These are phyloP conservation scores for Podospora sp. DNA, from an alignment of 495 filamentous ascomycete species.

Conservation along the genomic window DNA sequence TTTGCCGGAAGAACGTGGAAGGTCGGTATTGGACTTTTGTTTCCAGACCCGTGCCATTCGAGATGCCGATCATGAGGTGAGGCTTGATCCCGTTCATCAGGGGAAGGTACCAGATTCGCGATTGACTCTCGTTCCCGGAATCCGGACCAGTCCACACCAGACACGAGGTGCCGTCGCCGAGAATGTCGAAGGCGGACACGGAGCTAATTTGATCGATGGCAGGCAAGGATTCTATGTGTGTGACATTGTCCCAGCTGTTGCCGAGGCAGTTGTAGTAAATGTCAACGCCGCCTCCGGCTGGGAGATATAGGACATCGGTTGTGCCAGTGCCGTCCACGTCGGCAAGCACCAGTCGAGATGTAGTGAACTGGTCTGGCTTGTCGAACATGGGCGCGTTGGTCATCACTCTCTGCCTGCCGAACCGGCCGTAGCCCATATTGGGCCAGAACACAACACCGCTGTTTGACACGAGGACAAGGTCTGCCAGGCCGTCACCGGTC, in stretches of 20 bases:
- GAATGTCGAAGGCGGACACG: slow-evolving; percentile 33
- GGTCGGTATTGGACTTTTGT: not conserved
- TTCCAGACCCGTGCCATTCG: not conserved
- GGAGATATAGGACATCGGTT: too few species aligned
- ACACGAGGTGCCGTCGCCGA: slow-evolving; percentile 38
- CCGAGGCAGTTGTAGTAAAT: slow-evolving; percentile 31
- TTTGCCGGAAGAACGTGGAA: not conserved
- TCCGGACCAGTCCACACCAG: slow-evolving; percentile 17
- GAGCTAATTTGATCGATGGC: slow-evolving; percentile 19
- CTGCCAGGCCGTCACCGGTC: slow-evolving; percentile 33
- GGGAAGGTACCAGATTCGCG: not conserved
- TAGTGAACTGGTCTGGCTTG: slow-evolving; percentile 20
- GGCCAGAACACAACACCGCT: slow-evolving; percentile 41
- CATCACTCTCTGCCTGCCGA: slow-evolving; percentile 40
- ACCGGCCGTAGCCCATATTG: slow-evolving; percentile 39
- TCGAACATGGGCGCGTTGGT: slow-evolving; percentile 35
- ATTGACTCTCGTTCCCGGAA: too few species aligned
- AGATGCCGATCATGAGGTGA: not conserved
- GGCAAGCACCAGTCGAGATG: slow-evolving; percentile 15
- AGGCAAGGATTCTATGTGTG: not conserved
- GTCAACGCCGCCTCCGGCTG: not conserved
- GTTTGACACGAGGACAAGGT: slow-evolving; percentile 34
- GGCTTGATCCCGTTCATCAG: not conserved
- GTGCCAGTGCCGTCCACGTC: too few species aligned
- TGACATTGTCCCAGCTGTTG: slow-evolving; percentile 27